Conservation (phyloP, 768 basidiomycete genomes). For the Pleurotus giganteus region DNA sequence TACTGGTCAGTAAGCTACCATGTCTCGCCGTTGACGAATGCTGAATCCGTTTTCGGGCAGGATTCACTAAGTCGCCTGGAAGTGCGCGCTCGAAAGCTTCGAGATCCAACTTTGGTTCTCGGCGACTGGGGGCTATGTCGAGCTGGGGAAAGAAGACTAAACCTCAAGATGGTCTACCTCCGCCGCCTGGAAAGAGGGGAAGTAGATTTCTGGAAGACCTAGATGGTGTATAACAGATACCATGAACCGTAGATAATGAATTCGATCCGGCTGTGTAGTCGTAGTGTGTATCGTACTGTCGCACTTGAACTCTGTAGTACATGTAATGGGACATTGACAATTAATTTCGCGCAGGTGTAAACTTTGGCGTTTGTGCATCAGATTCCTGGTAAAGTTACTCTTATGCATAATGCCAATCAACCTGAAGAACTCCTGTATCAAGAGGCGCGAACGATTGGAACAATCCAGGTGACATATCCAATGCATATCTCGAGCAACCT, state of each 20-base stretch:
- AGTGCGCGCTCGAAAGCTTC: background rate
- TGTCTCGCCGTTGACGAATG: background rate
- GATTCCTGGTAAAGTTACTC: background rate
- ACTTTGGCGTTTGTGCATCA: background rate
- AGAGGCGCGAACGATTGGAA: slow-evolving; percentile 5
- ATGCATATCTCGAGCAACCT: background rate
- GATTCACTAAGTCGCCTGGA: background rate
- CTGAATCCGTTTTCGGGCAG: background rate
- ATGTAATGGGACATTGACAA: background rate
- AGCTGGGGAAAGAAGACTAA: background rate
- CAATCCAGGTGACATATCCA: slow-evolving; percentile 5
- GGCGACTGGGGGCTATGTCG: background rate
- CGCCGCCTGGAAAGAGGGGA: background rate
- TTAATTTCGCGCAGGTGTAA: background rate
- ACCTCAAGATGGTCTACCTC: background rate
- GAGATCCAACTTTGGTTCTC: background rate
- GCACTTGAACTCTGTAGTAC: too few species aligned
- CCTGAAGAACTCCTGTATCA: background rate
- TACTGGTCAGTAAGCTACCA: slow-evolving; percentile 1
- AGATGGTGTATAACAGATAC: background rate
- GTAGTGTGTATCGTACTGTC: background rate
- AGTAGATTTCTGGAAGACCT: slow-evolving; percentile 6
- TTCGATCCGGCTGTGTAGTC: background rate
- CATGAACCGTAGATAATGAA: background rate
- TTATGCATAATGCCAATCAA: background rate